Percentiles rank a stretch among this genome's conserved stretches.
Conservation (phyloP, 257 asterid genomes). For the Plantago elongata region DNA sequence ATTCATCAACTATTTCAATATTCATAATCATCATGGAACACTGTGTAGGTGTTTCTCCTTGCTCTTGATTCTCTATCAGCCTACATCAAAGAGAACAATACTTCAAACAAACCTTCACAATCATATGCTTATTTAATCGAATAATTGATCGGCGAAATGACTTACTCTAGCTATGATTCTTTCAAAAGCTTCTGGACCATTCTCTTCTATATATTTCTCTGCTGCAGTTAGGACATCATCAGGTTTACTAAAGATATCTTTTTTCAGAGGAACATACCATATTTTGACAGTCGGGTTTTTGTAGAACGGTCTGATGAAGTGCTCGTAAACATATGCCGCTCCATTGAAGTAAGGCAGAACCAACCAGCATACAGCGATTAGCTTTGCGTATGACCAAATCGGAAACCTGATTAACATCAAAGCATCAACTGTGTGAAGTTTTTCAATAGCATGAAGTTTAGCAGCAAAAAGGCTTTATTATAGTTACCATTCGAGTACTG, state of each 20-base stretch:
- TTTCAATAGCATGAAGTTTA: background rate
- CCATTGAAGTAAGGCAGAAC: conserved; percentile 91
- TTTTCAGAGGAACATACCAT: conserved; percentile 66
- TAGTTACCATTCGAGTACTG: conserved; percentile 60
- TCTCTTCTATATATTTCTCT: conserved; percentile 67
- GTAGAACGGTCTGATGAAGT: conserved; percentile 77
- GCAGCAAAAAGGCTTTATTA: background rate
- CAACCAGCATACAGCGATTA: conserved; percentile 71
- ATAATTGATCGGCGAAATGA: background rate
- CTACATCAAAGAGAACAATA: conserved; percentile 24
- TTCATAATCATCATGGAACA: conserved; percentile 50
- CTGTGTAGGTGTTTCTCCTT: conserved; percentile 65
- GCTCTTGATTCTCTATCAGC: conserved; percentile 78
- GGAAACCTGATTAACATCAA: conserved; percentile 53
- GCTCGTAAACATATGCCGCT: conserved; percentile 73
- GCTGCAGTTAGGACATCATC: conserved; percentile 79
- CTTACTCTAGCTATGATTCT: conserved; percentile 76
- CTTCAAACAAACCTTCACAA: background rate
- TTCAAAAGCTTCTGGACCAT: conserved; percentile 83
- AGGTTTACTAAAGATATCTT: conserved; percentile 56
- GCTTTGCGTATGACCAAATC: conserved; percentile 75
- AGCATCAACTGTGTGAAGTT: background rate
- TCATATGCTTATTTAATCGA: background rate
- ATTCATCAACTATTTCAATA: conserved; percentile 23
- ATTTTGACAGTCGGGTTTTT: conserved; percentile 63